Evolutionary conservation across 2,329 filamentous ascomycete genomes (phyloP).

Genomic region (Pseudogymnoascus sp.): DNA sequence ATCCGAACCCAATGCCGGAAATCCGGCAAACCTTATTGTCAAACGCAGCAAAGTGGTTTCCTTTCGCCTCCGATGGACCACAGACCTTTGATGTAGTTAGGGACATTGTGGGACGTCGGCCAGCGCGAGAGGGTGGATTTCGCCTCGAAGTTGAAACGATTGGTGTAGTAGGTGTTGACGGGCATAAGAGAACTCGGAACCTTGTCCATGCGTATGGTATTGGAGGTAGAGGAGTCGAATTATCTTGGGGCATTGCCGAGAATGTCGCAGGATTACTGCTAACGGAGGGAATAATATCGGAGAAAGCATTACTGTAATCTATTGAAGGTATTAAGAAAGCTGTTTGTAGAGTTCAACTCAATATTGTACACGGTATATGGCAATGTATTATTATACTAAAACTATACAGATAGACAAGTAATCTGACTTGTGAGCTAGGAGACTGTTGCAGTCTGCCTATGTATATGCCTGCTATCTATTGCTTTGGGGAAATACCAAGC

Average conservation of each 20-base stretch:
- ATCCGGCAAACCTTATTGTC: slow-evolving; percentile 40
- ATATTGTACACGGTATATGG: background rate
- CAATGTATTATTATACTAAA: background rate
- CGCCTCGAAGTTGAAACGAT: slow-evolving; percentile 11
- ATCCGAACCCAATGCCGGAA: slow-evolving; percentile 38
- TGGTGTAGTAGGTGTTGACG: background rate
- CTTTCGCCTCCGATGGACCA: slow-evolving; percentile 29
- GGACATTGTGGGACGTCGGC: slow-evolving; percentile 39
- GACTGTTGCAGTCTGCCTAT: background rate
- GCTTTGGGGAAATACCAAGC: slow-evolving; percentile 12
- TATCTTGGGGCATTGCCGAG: slow-evolving; percentile 15
- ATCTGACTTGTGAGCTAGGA: background rate
- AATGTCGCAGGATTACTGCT: slow-evolving; percentile 1
- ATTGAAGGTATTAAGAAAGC: background rate
- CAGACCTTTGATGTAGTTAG: slow-evolving; percentile 34
- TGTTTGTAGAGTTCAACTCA: background rate
- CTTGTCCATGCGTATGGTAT: slow-evolving; percentile 19
- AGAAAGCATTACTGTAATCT: background rate
- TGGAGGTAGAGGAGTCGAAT: slow-evolving; percentile 15
- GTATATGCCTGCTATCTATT: slow-evolving; percentile 5
- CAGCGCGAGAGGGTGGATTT: slow-evolving; percentile 35
- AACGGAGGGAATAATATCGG: background rate
- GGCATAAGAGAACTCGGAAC: background rate
- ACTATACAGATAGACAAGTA: background rate
- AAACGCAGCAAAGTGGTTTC: slow-evolving; percentile 33